These are phyloP conservation scores for Veloboletus limbatus DNA, from an alignment of 1,284 basidiomycete species.

Conservation along the genomic window DNA sequence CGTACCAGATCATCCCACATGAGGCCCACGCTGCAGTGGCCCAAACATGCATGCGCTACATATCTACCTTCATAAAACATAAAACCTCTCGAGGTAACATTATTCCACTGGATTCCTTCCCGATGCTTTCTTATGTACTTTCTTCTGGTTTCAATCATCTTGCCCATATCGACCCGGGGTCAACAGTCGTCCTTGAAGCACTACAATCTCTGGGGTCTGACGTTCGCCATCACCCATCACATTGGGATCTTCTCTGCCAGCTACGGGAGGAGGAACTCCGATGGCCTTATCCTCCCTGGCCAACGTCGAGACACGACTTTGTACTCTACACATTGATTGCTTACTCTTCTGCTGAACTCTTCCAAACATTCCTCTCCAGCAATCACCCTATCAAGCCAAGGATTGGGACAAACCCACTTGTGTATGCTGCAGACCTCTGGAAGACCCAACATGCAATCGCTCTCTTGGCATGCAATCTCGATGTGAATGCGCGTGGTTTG, in stretches of 20 bases:
- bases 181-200: not conserved
- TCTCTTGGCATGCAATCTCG: not conserved
- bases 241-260: constrained; percentile 3
- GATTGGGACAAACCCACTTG: not conserved
- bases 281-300: constrained; percentile 6
- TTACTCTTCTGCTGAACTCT: not conserved
- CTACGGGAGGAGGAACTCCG: not conserved
- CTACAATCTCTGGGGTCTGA: not conserved
- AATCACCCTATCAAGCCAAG: not conserved
- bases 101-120: not conserved
- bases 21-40: not conserved
- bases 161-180: not conserved
- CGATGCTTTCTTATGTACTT: not conserved
- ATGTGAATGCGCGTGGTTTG: not conserved
- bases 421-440: constrained; percentile 1
- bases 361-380: not conserved
- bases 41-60: not conserved
- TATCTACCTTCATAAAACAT: not conserved
- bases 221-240: constrained; percentile 1
- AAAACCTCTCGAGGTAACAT: not conserved
- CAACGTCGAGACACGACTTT: constrained; percentile 2
- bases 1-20: not conserved
- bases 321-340: constrained; percentile 1
- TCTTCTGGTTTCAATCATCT: constrained; percentile 8
- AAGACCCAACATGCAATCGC: not conserved